Percentiles rank a stretch among this genome's conserved stretches.
phyloP scores from a whole-genome alignment of 352 stramenopile species.

The Globisporangium rhizosaccharum region DNA sequence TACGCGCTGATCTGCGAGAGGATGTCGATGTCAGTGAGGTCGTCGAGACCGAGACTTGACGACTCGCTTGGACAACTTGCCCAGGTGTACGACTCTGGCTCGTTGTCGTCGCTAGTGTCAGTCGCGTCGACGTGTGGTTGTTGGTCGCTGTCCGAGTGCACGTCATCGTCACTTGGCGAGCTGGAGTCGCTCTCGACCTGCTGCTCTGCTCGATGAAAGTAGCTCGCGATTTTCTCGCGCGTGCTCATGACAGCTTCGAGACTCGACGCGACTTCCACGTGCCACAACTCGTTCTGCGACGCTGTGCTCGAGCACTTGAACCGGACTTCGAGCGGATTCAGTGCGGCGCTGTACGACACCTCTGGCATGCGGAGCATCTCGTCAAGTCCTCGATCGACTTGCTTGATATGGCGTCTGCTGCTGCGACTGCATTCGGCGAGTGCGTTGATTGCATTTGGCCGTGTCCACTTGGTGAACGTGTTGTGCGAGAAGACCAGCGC shows the following conservation, averaged over 20 bases:
- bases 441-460: not conserved
- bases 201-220: constrained; percentile 4
- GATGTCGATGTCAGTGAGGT: constrained; percentile 44
- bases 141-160: not conserved
- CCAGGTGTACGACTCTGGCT: constrained; percentile 10
- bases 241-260: constrained; percentile 17
- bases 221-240: not conserved
- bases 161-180: not conserved
- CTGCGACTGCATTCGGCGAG: not conserved
- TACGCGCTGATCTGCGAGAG: constrained; percentile 46
- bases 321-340: constrained; percentile 52
- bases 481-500: constrained; percentile 5
- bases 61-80: constrained; percentile 4
- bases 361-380: constrained; percentile 22
- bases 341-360: constrained; percentile 27
- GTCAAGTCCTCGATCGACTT: not conserved
- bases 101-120: constrained; percentile 1
- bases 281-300: constrained; percentile 16
- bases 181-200: not conserved
- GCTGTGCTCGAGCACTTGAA: constrained; percentile 25
- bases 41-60: constrained; percentile 51
- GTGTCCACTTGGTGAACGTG: constrained; percentile 1
- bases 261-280: constrained; percentile 35
- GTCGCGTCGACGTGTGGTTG: not conserved
- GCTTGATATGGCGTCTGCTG: not conserved